phyloP scores from a whole-genome alignment of 2,329 filamentous ascomycete genomes.

The Phoma sp. region DNA sequence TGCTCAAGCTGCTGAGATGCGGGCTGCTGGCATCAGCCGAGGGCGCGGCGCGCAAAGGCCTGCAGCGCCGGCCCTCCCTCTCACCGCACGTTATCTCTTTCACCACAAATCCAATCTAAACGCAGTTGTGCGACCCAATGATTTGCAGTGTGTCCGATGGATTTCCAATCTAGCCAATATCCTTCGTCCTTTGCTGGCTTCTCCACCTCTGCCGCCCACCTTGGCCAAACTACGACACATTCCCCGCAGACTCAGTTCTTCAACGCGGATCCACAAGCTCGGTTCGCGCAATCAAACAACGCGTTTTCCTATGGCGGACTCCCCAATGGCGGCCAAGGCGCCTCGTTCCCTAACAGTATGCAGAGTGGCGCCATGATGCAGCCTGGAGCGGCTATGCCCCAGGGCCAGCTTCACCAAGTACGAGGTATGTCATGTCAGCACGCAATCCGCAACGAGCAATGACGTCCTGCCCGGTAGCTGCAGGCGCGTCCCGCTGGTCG shows the following conservation, averaged over 20 bases:
- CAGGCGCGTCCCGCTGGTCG: conserved; percentile 15
- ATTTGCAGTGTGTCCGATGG: conserved; percentile 42
- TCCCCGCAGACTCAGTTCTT: conserved; percentile 42
- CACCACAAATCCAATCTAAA: conserved; percentile 47
- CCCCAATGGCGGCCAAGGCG: conserved; percentile 42
- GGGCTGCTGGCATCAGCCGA: conserved; percentile 14
- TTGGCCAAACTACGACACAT: conserved; percentile 27
- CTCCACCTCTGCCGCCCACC: conserved; percentile 37
- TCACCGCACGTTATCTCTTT: conserved; percentile 44
- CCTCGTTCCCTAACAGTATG: conserved; percentile 33
- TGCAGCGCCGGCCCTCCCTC: conserved; percentile 29
- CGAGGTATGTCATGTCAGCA: conserved; percentile 46
- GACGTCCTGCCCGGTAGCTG: conserved; percentile 14
- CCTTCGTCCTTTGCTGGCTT: conserved; percentile 40
- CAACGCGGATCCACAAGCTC: conserved; percentile 42
- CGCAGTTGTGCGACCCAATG: conserved; percentile 49
- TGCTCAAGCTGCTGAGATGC: conserved; percentile 5
- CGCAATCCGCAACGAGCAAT: conserved; percentile 31
- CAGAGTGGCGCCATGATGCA: conserved; percentile 43
- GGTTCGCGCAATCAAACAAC: conserved; percentile 42
- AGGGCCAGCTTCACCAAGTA: conserved; percentile 45
- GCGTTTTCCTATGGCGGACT: conserved; percentile 38
- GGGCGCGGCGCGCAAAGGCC: conserved; percentile 12
- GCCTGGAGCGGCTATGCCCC: conserved; percentile 40
- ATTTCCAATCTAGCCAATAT: conserved; percentile 45